These are phyloP conservation scores for Diaporthe caulivora DNA, from an alignment of 2,329 filamentous ascomycete species.

Conservation along the genomic window DNA sequence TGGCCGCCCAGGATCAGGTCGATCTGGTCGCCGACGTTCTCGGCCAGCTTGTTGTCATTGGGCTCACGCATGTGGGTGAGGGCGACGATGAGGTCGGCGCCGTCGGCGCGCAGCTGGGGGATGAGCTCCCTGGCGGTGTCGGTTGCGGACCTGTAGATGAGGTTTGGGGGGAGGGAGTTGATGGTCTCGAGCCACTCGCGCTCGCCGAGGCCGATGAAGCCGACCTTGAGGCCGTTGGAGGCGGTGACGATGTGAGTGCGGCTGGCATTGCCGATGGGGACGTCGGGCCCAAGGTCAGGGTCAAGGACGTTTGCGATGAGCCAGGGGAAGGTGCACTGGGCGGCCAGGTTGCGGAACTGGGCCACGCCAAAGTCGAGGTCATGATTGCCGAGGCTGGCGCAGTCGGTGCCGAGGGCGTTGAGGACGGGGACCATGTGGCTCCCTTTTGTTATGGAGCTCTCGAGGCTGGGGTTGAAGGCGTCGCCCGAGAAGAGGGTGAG, in stretches of 20 bases:
- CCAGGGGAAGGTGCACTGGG: conserved; percentile 88
- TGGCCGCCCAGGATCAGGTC: conserved; percentile 91
- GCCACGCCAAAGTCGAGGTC: conserved; percentile 91
- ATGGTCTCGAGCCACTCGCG: conserved; percentile 92
- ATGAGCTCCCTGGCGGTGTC: conserved; percentile 82
- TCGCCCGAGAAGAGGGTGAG: conserved; percentile 91
- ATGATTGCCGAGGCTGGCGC: conserved; percentile 90
- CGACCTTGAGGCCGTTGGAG: conserved; percentile 87
- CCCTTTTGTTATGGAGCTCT: conserved; percentile 90
- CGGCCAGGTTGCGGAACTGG: conserved; percentile 80
- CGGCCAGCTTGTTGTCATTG: conserved; percentile 88
- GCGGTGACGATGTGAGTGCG: conserved; percentile 82
- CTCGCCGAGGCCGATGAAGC: conserved; percentile 87
- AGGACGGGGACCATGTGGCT: conserved; percentile 90
- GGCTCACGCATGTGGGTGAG: conserved; percentile 89
- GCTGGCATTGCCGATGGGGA: conserved; percentile 81
- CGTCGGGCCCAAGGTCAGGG: conserved; percentile 79
- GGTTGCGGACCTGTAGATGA: conserved; percentile 85
- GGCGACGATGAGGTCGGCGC: conserved; percentile 85
- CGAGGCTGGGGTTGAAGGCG: conserved; percentile 91
- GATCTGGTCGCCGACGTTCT: conserved; percentile 78
- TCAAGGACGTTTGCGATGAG: conserved; percentile 90
- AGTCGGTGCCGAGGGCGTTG: conserved; percentile 81
- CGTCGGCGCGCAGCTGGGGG: conserved; percentile 78
- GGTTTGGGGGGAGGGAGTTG: conserved; percentile 83